These are phyloP conservation scores for Myriosclerotinia duriaeana DNA, from an alignment of 2,329 filamentous ascomycete genomes.

Conservation along the genomic window DNA sequence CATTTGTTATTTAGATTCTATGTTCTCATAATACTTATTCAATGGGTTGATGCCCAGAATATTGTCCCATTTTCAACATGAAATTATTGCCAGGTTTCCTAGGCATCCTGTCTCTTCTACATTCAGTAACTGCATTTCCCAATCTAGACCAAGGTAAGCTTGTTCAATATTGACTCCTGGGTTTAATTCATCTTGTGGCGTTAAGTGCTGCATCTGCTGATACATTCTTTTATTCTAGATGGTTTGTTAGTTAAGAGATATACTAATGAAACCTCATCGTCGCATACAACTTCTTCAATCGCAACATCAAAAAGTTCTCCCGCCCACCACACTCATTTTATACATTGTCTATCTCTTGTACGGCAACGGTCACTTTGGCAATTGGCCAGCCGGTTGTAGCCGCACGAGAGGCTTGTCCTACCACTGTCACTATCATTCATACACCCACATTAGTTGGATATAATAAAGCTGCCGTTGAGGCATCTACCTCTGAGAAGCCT, in stretches of 20 bases:
- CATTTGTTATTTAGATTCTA: slow-evolving; percentile 18
- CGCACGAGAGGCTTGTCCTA: slow-evolving; percentile 21
- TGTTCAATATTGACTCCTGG: slow-evolving; percentile 12
- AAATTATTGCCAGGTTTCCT: slow-evolving; percentile 25
- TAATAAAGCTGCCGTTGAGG: not conserved
- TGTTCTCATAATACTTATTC: slow-evolving; percentile 10
- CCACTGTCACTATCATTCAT: slow-evolving; percentile 21
- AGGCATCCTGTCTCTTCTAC: slow-evolving; percentile 29
- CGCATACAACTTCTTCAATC: slow-evolving; percentile 15
- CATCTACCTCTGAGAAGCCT: not conserved
- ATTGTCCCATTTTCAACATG: slow-evolving; percentile 29
- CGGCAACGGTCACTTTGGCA: slow-evolving; percentile 24
- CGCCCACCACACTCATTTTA: slow-evolving; percentile 19
- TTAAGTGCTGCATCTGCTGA: slow-evolving; percentile 21
- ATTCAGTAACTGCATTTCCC: slow-evolving; percentile 25
- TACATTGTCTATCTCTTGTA: slow-evolving; percentile 22
- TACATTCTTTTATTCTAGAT: not conserved
- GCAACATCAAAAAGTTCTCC: slow-evolving; percentile 23
- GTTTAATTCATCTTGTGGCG: slow-evolving; percentile 19
- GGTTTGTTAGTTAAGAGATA: slow-evolving; percentile 12
- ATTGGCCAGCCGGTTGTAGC: slow-evolving; percentile 17
- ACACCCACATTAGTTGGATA: slow-evolving; percentile 2
- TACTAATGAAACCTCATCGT: slow-evolving; percentile 18
- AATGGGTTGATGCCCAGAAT: slow-evolving; percentile 16
- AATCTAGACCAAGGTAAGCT: slow-evolving; percentile 21